Conservation (phyloP, 495 filamentous ascomycete species). For the Annulohypoxylon maeteangense region DNA sequence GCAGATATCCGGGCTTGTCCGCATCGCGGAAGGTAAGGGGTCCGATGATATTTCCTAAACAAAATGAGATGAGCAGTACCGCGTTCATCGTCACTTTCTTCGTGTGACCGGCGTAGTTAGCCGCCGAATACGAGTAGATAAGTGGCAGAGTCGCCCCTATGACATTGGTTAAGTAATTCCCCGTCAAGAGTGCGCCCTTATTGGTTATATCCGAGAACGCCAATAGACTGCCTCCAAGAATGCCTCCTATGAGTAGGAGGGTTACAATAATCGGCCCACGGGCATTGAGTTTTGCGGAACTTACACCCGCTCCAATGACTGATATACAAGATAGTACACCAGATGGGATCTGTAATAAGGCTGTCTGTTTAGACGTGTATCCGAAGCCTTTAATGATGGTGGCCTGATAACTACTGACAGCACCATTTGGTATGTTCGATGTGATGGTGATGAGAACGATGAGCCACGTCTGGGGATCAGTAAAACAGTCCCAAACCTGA, state of each 20-base stretch:
- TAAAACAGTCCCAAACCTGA: constrained; percentile 66
- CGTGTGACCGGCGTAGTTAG: constrained; percentile 45
- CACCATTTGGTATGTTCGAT: constrained; percentile 37
- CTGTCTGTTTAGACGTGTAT: constrained; percentile 49
- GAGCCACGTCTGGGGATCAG: constrained; percentile 65
- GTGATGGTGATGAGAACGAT: constrained; percentile 34
- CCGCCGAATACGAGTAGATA: constrained; percentile 37
- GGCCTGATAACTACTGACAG: constrained; percentile 42
- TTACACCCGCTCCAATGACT: constrained; percentile 24
- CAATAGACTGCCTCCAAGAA: constrained; percentile 52
- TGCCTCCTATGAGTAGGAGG: constrained; percentile 44
- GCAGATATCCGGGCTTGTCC: constrained; percentile 36
- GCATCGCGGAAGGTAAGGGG: constrained; percentile 43
- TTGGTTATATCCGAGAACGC: constrained; percentile 45
- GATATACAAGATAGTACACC: constrained; percentile 29
- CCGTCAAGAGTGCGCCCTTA: constrained; percentile 51
- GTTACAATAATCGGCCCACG: constrained; percentile 37
- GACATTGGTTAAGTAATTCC: constrained; percentile 53
- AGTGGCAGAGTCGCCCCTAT: constrained; percentile 39
- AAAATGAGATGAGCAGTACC: constrained; percentile 36
- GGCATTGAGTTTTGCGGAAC: constrained; percentile 29
- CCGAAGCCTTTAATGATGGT: constrained; percentile 60
- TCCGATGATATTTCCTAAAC: constrained; percentile 44
- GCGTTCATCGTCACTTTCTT: constrained; percentile 48
- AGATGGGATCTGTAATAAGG: constrained; percentile 39